These are phyloP conservation scores for Hymenoscyphus fructigenus DNA, from an alignment of 2,329 filamentous ascomycete genomes.

Conservation along the genomic window DNA sequence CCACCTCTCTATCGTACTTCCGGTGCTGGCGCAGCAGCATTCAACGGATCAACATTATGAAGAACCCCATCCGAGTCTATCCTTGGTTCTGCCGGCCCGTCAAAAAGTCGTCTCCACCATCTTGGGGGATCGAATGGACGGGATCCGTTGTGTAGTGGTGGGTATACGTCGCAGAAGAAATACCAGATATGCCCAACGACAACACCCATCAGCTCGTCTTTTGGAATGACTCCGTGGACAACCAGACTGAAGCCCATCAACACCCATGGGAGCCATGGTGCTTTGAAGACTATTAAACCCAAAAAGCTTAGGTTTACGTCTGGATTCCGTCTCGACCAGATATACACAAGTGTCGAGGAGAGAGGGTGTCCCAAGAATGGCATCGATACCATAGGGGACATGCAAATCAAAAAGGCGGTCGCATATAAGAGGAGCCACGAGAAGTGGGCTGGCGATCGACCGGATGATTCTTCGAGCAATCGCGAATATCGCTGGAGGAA, in stretches of 20 bases:
- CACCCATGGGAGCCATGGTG: slow-evolving; percentile 94
- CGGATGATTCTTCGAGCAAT: slow-evolving; percentile 91
- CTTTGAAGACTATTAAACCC: slow-evolving; percentile 85
- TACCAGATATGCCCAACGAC: slow-evolving; percentile 97
- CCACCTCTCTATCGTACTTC: slow-evolving; percentile 36
- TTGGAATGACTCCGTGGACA: slow-evolving; percentile 85
- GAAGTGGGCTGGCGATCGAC: slow-evolving; percentile 87
- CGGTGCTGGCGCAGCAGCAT: slow-evolving; percentile 47
- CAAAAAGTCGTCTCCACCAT: slow-evolving; percentile 89
- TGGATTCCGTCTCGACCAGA: slow-evolving; percentile 94
- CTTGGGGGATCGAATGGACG: slow-evolving; percentile 83
- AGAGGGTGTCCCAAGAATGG: slow-evolving; percentile 93
- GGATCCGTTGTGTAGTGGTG: slow-evolving; percentile 80
- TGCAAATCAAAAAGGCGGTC: slow-evolving; percentile 71
- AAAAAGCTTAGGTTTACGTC: slow-evolving; percentile 87
- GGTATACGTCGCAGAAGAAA: slow-evolving; percentile 96
- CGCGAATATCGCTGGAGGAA: slow-evolving; percentile 96
- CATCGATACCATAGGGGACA: slow-evolving; percentile 87
- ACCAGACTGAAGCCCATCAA: slow-evolving; percentile 88
- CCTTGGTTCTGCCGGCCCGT: slow-evolving; percentile 52
- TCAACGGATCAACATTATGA: slow-evolving; percentile 60
- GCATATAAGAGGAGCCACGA: slow-evolving; percentile 91
- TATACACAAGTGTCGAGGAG: slow-evolving; percentile 92
- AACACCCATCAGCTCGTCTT: slow-evolving; percentile 94
- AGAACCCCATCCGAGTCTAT: slow-evolving; percentile 53